Percentiles rank a stretch among this genome's conserved stretches.
Conservation (phyloP, 2,329 filamentous ascomycete genomes). For the Fusarium succisae region DNA sequence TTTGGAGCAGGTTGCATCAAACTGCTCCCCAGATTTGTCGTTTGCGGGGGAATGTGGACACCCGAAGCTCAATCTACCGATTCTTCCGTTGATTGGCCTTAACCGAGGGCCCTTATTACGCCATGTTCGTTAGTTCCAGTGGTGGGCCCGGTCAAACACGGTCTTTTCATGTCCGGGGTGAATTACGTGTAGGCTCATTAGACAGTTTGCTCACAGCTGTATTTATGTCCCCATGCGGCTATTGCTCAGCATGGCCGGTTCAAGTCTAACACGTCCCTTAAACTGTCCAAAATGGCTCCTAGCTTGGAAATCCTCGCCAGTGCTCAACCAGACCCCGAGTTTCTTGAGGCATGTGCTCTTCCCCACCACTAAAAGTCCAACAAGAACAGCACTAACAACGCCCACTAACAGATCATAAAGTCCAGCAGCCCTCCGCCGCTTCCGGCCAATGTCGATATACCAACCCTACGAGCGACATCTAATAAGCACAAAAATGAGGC, state of each 20-base stretch:
- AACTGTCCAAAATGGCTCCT: neutral
- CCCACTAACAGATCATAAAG: neutral
- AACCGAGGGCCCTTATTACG: neutral
- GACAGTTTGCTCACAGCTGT: neutral
- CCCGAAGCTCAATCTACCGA: neutral
- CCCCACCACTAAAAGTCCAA: neutral
- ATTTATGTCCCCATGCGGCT: neutral
- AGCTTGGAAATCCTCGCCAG: neutral
- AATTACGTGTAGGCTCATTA: neutral
- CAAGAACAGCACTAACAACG: neutral
- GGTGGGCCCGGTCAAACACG: neutral
- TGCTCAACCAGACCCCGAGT: neutral
- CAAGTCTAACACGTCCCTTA: neutral
- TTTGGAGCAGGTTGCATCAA: neutral
- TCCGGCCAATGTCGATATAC: neutral
- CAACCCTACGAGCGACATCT: neutral
- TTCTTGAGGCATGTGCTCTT: neutral
- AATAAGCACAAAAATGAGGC: neutral
- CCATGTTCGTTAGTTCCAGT: neutral
- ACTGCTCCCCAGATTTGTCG: neutral
- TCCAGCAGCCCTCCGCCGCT: neutral
- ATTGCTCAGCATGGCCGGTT: rapidly evolving
- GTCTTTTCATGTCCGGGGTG: neutral
- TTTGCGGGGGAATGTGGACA: neutral
- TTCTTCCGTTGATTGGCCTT: neutral